Evolutionary conservation across 2,329 filamentous ascomycete species (phyloP).

Genomic region (Fusarium multiceps): DNA sequence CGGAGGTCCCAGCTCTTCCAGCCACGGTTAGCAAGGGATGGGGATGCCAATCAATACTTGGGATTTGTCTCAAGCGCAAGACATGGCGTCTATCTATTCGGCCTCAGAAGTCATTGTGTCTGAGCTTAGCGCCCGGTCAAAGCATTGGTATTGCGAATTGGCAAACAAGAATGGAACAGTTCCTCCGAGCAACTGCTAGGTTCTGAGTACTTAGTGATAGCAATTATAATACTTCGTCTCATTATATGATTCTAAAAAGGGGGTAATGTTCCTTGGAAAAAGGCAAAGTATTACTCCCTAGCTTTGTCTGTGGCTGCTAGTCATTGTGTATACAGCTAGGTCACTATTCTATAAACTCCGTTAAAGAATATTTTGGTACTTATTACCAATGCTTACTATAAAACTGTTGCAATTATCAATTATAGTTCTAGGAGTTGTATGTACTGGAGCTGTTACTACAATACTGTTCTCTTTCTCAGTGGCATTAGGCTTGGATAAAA

Average conservation of each 20-base stretch:
- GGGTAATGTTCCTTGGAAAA: neutral
- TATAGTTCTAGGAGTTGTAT: fast-evolving
- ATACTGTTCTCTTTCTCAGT: neutral
- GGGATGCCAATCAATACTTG: neutral
- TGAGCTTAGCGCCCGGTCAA: neutral
- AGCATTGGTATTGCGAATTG: neutral
- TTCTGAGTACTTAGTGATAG: neutral
- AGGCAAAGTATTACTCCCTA: neutral
- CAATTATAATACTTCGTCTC: neutral
- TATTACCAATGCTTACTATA: neutral
- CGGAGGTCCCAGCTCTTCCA: neutral
- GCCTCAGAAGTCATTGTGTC: constrained; percentile 2
- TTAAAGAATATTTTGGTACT: neutral
- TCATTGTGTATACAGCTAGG: neutral
- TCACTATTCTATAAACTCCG: neutral
- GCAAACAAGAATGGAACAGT: constrained; percentile 3
- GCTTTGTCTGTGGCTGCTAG: neutral
- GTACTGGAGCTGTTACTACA: neutral
- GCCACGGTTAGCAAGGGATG: constrained; percentile 3
- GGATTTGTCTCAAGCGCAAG: constrained; percentile 6
- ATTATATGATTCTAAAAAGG: neutral
- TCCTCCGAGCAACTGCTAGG: neutral
- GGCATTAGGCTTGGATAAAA: neutral
- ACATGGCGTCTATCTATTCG: neutral
- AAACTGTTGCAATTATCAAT: neutral